Evolutionary conservation across 2,329 filamentous ascomycete genomes (phyloP), one percentile per base, ranked within the genome.

Genomic region (Colletotrichum chrysophilum): DNA sequence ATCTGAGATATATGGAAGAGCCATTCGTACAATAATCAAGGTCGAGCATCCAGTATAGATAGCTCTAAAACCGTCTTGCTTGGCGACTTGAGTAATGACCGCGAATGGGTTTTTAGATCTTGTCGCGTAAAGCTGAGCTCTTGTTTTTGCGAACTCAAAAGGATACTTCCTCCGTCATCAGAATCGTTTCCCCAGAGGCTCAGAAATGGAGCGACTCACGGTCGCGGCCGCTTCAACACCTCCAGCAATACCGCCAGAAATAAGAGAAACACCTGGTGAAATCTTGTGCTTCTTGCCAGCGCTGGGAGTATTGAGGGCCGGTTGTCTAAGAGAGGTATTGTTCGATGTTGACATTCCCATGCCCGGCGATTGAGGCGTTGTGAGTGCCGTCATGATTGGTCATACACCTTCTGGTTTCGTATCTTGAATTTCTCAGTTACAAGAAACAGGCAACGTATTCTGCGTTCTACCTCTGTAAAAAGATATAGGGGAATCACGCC

Each of bases 141-240:
- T 86, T 1, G 92, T 93, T 82, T 94, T 94, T 70, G 92, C 91
- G 78, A 93, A 94, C 80, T 94, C 92, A 78, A 93, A 90, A 1
- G 92, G 92, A 81, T 93, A 93, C 85, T 88, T 74, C n/a, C n/a
- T 8, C 2, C 10, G 18, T 21, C 12, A 12, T 28, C 8, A 69
- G 55, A 21, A 32, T 36, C 4, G 7, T 13, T 7, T 14, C 13
- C 18, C 16, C 1, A 36, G 26, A 28, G 4, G 26, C 38, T 21
- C 18, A 26, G 30, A 32, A 55, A 16, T 18, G 52, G 52, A 13
- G 10, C 12, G 2, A 79, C 81, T 65, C 66, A 87, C 86, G 5
- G 89, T 91, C 24, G 86, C 82, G 4, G 86, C 84, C 6, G 89
- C 88, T 79, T 91, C 89, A 9, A 89, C 82, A n/a, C 84, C 88